phyloP scores from a whole-genome alignment of 164 flowering plant genomes.

The Tetracentron sinense region DNA sequence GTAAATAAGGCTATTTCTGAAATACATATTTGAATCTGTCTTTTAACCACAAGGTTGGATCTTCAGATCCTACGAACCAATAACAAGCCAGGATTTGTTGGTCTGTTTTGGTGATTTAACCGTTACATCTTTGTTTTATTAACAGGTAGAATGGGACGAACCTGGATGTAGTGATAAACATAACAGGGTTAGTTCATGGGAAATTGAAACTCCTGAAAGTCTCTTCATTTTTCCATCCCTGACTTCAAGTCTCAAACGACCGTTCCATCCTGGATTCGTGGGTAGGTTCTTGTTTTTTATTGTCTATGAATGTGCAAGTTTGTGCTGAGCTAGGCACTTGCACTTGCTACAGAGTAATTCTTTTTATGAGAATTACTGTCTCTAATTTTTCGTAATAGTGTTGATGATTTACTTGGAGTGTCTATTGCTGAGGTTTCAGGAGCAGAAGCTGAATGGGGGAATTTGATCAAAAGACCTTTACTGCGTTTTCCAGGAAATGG shows the following conservation, averaged over 20 bases:
- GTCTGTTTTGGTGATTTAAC: not conserved
- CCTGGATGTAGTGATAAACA: conserved; percentile 78
- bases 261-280: conserved; percentile 47
- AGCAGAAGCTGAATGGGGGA: conserved; percentile 65
- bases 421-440: conserved; percentile 26
- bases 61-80: not conserved
- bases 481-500: conserved; percentile 43
- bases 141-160: conserved; percentile 99
- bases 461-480: conserved; percentile 53
- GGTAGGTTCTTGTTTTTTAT: conserved; percentile 38
- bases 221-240: conserved; percentile 84
- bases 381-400: too few relatives aligned
- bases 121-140: conserved; percentile 6
- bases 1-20: conserved; percentile 28
- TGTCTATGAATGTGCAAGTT: not conserved
- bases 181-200: conserved; percentile 87
- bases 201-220: conserved; percentile 91
- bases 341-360: too few relatives aligned
- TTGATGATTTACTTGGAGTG: too few relatives aligned
- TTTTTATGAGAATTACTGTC: too few relatives aligned
- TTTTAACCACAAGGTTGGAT: not conserved
- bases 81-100: not conserved
- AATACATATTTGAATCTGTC: not conserved
- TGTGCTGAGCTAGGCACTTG: too few relatives aligned
- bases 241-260: conserved; percentile 73